A percentile compares a stretch with the other conserved stretches of the same genome.
Conservation (phyloP, 108 stramenopile genomes). For the Nitzschia sp. region DNA sequence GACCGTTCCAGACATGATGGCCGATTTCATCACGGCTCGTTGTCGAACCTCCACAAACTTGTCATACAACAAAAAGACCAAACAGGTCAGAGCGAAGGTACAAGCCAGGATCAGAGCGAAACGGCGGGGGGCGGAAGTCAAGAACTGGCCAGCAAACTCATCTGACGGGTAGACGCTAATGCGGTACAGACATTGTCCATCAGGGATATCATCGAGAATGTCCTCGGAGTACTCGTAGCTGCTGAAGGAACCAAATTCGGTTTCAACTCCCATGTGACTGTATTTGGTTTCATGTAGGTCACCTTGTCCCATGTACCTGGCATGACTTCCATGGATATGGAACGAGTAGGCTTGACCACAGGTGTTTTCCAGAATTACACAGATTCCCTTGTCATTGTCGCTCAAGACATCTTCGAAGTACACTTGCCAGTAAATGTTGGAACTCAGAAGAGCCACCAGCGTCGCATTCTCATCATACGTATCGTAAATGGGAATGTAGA, state of each 20-base stretch:
- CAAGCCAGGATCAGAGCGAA: too few species aligned
- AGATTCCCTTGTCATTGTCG: conserved; percentile 5
- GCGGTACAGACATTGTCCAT: too few species aligned
- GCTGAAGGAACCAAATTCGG: conserved; percentile 9
- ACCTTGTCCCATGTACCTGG: conserved; percentile 39
- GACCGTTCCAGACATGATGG: conserved; percentile 39
- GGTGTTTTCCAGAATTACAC: background rate
- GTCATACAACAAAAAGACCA: conserved; percentile 5
- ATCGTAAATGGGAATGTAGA: background rate
- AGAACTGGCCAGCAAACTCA: too few species aligned
- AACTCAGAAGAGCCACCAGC: conserved; percentile 1
- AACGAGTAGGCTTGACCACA: conserved; percentile 36
- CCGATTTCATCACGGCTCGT: conserved; percentile 18
- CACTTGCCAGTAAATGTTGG: conserved; percentile 1
- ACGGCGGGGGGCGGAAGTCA: too few species aligned
- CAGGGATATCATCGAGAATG: too few species aligned
- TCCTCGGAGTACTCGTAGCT: too few species aligned
- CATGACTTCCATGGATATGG: conserved; percentile 33
- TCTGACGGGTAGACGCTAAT: too few species aligned
- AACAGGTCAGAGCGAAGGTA: background rate
- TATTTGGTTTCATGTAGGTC: conserved; percentile 47
- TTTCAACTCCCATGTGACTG: conserved; percentile 10
- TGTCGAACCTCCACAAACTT: conserved; percentile 11
- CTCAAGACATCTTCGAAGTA: conserved; percentile 16
- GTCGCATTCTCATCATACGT: background rate